phyloP scores from a whole-genome alignment of 441 rosid genomes.

The Gossypium laxum region DNA sequence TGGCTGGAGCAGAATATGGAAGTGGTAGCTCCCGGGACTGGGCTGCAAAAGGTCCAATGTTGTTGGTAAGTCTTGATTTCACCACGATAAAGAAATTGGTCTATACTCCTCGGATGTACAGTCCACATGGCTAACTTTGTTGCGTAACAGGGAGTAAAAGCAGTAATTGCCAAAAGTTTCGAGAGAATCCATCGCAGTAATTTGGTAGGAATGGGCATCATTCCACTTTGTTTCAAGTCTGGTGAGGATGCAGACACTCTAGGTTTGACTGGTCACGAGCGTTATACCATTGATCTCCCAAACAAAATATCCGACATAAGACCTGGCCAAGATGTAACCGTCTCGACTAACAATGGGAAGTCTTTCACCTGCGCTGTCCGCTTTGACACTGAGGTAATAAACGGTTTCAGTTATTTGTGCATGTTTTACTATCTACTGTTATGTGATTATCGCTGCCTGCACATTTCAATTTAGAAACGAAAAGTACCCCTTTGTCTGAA shows the following conservation, averaged over 20 bases:
- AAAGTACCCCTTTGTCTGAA: not conserved
- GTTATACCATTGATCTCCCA: slow-evolving; percentile 79
- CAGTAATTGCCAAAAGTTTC: slow-evolving; percentile 91
- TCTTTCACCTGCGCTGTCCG: slow-evolving; percentile 84
- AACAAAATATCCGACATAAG: slow-evolving; percentile 53
- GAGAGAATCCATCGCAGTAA: slow-evolving; percentile 97
- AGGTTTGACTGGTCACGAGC: slow-evolving; percentile 81
- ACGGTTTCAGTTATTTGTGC: not conserved
- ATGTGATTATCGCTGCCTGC: not conserved
- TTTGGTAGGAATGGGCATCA: slow-evolving; percentile 93
- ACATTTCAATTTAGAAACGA: not conserved
- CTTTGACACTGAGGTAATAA: slow-evolving; percentile 85
- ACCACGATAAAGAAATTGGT: not conserved
- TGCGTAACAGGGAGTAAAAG: slow-evolving; percentile 73
- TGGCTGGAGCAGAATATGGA: slow-evolving; percentile 97
- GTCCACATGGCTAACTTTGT: not conserved
- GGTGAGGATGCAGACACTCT: slow-evolving; percentile 86
- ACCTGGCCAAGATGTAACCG: slow-evolving; percentile 92
- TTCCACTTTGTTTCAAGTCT: slow-evolving; percentile 79
- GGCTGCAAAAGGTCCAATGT: slow-evolving; percentile 99
- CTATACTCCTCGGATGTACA: not conserved
- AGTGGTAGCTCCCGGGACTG: slow-evolving; percentile 99
- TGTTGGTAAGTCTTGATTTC: slow-evolving; percentile 43
- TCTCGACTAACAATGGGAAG: slow-evolving; percentile 71
- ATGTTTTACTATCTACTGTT: not conserved